A percentile compares a stretch with the other conserved stretches of the same genome.
These are phyloP conservation scores for Cyclotella kingstonii DNA, from an alignment of 108 stramenopile genomes.

Conservation along the genomic window DNA sequence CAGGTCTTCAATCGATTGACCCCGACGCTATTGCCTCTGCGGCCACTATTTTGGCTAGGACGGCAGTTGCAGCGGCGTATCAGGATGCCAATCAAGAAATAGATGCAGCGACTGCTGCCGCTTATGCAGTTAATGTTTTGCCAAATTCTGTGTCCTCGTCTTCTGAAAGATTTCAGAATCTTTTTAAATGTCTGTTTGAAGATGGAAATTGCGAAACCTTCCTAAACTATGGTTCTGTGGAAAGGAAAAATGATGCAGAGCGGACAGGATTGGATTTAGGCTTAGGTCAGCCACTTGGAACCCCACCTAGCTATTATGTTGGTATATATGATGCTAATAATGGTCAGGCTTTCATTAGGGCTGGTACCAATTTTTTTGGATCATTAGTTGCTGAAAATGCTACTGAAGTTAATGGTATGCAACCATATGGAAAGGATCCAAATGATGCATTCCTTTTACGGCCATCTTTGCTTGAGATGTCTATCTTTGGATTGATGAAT, in stretches of 20 bases:
- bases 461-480: conserved; percentile 61
- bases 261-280: conserved; percentile 58
- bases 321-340: conserved; percentile 61
- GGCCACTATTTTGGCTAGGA: conserved; percentile 79
- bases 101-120: conserved; percentile 58
- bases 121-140: conserved; percentile 61
- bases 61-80: conserved; percentile 80
- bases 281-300: conserved; percentile 50
- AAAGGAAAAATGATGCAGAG: conserved; percentile 52
- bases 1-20: conserved; percentile 46
- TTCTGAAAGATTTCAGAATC: conserved; percentile 47
- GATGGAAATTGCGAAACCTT: conserved; percentile 69
- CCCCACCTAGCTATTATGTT: conserved; percentile 75
- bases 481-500: conserved; percentile 68
- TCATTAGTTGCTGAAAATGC: conserved; percentile 19
- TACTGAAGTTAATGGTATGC: conserved; percentile 8
- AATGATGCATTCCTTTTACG: conserved; percentile 61
- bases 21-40: conserved; percentile 73
- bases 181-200: conserved; percentile 64
- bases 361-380: conserved; percentile 67
- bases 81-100: conserved; percentile 54
- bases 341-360: conserved; percentile 80
- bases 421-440: conserved; percentile 54
- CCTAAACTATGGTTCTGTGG: conserved; percentile 56
- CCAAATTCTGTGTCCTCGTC: conserved; percentile 51